These are phyloP conservation scores for Bryoglossum gracile DNA, from an alignment of 495 filamentous ascomycete genomes.

Conservation along the genomic window DNA sequence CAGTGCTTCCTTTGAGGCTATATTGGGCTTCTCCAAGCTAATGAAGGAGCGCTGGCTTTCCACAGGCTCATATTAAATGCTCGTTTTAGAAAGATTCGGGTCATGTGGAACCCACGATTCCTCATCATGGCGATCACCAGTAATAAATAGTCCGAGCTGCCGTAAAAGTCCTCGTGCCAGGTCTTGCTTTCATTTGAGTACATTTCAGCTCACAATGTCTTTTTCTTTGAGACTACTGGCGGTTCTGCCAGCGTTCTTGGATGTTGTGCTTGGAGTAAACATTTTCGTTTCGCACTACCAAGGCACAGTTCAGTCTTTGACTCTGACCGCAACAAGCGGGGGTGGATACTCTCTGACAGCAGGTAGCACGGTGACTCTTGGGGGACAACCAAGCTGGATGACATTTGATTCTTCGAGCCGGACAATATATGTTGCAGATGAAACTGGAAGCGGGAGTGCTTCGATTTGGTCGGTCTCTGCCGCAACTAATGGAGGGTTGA, in stretches of 20 bases:
- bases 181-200: no score
- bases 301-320: constrained; percentile 10
- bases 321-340: background rate
- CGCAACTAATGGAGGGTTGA: constrained; percentile 7
- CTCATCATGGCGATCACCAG: no score
- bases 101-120: no score
- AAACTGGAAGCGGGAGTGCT: constrained; percentile 6
- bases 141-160: no score
- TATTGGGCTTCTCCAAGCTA: no score
- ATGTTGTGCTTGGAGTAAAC: constrained; percentile 1
- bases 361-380: constrained; percentile 3
- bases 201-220: background rate
- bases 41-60: no score
- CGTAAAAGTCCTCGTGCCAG: no score
- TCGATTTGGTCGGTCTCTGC: background rate
- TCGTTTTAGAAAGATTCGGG: no score
- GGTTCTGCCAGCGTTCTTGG: background rate
- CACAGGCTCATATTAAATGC: no score
- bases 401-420: constrained; percentile 11
- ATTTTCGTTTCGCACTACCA: constrained; percentile 19
- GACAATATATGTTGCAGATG: constrained; percentile 11
- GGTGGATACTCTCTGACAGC: constrained; percentile 8
- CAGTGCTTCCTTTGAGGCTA: no score
- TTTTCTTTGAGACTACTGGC: background rate
- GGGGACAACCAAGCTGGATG: constrained; percentile 19